Conservation (phyloP, 1,284 basidiomycete species). For the Malassezia dermatis region DNA sequence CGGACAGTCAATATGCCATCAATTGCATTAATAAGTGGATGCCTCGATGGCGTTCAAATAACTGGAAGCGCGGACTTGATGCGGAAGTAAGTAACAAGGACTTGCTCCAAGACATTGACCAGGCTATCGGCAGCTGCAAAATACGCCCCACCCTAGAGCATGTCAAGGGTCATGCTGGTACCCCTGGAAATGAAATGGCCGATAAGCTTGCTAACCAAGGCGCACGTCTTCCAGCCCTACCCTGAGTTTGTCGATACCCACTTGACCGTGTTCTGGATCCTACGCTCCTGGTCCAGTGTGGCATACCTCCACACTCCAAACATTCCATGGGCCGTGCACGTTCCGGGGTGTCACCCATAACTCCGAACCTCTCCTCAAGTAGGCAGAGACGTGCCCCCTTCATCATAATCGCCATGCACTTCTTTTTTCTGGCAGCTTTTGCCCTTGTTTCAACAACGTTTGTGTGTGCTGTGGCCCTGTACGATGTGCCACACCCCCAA, state of each 20-base stretch:
- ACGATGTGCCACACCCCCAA: neutral
- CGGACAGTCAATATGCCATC: constrained; percentile 67
- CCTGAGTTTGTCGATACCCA: neutral
- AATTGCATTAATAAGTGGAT: constrained; percentile 57
- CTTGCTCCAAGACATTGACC: constrained; percentile 57
- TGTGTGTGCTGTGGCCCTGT: neutral
- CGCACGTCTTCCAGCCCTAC: constrained; percentile 14
- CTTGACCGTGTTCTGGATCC: neutral
- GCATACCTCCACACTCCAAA: neutral
- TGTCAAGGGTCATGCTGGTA: constrained; percentile 63
- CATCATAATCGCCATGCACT: neutral
- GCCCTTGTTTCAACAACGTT: neutral
- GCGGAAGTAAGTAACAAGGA: constrained; percentile 58
- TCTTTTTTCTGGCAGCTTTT: neutral
- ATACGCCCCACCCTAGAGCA: constrained; percentile 52
- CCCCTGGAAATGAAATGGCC: constrained; percentile 66
- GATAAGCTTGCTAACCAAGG: constrained; percentile 50
- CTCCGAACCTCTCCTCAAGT: too few species aligned
- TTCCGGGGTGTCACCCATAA: neutral
- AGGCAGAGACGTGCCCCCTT: too few species aligned
- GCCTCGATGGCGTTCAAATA: constrained; percentile 55
- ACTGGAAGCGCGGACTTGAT: constrained; percentile 54
- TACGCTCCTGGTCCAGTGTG: neutral
- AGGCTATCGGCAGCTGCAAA: constrained; percentile 11
- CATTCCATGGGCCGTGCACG: neutral